Conservation (phyloP, 2,329 filamentous ascomycete genomes). For the Magnaporthiopsis incrustans region DNA sequence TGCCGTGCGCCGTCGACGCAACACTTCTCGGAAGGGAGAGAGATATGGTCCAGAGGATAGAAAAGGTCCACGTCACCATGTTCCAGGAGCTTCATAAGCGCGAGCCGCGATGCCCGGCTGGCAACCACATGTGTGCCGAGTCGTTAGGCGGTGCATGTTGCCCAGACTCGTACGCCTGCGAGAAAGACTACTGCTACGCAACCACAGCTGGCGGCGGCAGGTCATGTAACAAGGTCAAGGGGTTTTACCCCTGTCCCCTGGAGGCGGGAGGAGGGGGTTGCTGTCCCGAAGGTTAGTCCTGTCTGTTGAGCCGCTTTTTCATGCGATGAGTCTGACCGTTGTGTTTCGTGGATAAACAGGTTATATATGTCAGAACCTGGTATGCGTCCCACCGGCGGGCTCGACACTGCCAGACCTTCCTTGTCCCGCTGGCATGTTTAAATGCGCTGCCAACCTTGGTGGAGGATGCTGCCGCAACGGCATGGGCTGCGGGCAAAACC, state of each 20-base stretch:
- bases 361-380: conserved; percentile 29
- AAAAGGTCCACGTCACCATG: conserved; percentile 16
- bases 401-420: conserved; percentile 25
- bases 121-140: conserved; percentile 24
- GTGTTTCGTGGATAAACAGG: conserved; percentile 21
- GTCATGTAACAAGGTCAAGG: conserved; percentile 21
- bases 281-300: conserved; percentile 20
- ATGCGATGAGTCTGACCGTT: conserved; percentile 11
- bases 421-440: conserved; percentile 36
- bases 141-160: conserved; percentile 39
- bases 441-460: conserved; percentile 41
- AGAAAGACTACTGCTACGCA: conserved; percentile 36
- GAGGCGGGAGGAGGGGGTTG: conserved; percentile 28
- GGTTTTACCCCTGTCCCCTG: conserved; percentile 32
- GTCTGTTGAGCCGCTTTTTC: too few species aligned
- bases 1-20: conserved; percentile 1
- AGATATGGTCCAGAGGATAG: conserved; percentile 9
- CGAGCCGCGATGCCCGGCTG: conserved; percentile 13
- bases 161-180: conserved; percentile 40
- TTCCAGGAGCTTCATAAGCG: conserved; percentile 9
- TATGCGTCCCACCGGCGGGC: conserved; percentile 37
- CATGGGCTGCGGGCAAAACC: conserved; percentile 37
- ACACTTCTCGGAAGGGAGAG: conserved; percentile 5
- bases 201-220: conserved; percentile 35
- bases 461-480: conserved; percentile 45